Conservation (phyloP, 163 green algal species). For the Trebouxiophyceae sp. region DNA sequence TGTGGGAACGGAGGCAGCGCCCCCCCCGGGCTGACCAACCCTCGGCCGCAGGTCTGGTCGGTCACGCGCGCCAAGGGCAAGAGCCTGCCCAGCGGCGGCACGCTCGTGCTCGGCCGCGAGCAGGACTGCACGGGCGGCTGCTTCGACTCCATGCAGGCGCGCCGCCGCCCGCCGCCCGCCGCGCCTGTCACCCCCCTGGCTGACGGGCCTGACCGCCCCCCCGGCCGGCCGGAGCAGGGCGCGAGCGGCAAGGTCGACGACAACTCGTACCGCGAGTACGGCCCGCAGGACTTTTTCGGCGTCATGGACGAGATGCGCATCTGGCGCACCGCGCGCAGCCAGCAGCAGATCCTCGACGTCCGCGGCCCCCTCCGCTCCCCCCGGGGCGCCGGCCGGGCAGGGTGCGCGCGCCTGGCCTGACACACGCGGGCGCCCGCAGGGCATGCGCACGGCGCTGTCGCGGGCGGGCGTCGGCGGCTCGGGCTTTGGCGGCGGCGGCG, state of each 20-base stretch:
- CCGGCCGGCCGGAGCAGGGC: slow-evolving; percentile 13
- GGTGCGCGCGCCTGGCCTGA: neutral
- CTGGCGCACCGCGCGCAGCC: slow-evolving; percentile 62
- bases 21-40: too few species aligned
- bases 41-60: slow-evolving; percentile 45
- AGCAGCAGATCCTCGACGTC: slow-evolving; percentile 51
- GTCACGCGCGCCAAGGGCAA: slow-evolving; percentile 56
- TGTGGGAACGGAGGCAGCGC: too few species aligned
- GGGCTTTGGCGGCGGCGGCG: neutral
- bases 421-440: neutral
- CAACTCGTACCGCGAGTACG: slow-evolving; percentile 62
- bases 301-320: slow-evolving; percentile 83
- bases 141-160: slow-evolving; percentile 76
- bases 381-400: too few species aligned
- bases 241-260: slow-evolving; percentile 37
- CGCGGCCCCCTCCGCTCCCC: neutral
- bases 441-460: slow-evolving; percentile 19
- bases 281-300: slow-evolving; percentile 78
- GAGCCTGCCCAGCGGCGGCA: slow-evolving; percentile 66
- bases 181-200: neutral
- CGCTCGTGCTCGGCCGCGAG: slow-evolving; percentile 77
- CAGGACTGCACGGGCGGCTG: slow-evolving; percentile 83
- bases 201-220: too few species aligned
- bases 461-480: slow-evolving; percentile 6
- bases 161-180: slow-evolving; percentile 4